phyloP scores from a whole-genome alignment of 75 land plant genomes.

The Gnetum montanum region DNA sequence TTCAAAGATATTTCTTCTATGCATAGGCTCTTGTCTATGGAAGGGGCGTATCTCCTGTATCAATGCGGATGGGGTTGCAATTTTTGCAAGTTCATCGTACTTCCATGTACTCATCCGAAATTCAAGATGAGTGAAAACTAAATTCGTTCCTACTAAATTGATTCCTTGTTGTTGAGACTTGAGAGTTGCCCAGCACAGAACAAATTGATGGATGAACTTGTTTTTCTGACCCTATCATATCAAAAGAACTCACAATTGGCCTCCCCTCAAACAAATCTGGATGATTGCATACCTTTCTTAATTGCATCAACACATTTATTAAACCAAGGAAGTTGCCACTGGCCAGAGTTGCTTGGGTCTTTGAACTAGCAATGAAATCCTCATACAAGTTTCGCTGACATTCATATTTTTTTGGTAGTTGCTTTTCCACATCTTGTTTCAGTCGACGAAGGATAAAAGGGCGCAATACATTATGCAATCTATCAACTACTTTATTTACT shows the following conservation, averaged over 20 bases:
- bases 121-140: conserved; percentile 60
- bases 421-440: conserved; percentile 98
- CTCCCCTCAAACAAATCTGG: conserved; percentile 98
- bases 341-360: conserved; percentile 93
- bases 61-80: conserved; percentile 40
- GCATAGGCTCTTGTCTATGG: conserved; percentile 14
- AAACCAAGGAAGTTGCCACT: conserved; percentile 86
- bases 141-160: conserved; percentile 36
- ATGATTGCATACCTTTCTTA: conserved; percentile 96
- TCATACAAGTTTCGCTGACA: conserved; percentile 95
- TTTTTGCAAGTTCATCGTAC: conserved; percentile 31
- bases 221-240: conserved; percentile 71
- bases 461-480: conserved; percentile 94
- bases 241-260: conserved; percentile 90
- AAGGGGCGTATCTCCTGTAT: conserved; percentile 30
- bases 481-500: conserved; percentile 86
- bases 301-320: conserved; percentile 95
- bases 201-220: conserved; percentile 59
- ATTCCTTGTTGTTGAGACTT: conserved; percentile 39
- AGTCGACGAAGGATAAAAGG: conserved; percentile 84
- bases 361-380: conserved; percentile 95
- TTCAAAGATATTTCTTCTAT: conserved; percentile 58
- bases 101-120: conserved; percentile 79
- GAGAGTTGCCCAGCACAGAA: conserved; percentile 34
- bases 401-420: conserved; percentile 83